Evolutionary conservation across 352 stramenopile species (phyloP), one percentile per base, ranked within the genome.

Genomic region (Globisporangium okanoganense): DNA sequence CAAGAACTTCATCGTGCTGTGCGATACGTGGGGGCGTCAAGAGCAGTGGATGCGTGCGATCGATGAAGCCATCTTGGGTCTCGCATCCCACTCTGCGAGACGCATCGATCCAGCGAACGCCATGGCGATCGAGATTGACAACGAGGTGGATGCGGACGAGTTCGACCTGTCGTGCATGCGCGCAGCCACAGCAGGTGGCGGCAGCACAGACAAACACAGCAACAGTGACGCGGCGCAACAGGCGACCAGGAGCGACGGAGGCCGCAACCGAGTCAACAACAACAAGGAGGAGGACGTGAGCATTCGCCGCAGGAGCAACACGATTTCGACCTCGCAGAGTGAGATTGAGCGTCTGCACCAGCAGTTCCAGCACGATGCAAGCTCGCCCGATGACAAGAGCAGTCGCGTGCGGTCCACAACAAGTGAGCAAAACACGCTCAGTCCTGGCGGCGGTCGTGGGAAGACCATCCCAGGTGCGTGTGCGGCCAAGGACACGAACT

Each of bases 11-110:
- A 90, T 95, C 50, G 83, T 95, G 44, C 63, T 95, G 6, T 87
- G 72, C 9, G 86, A 95, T 41, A 95, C 86, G 47, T 95, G 86
- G 86, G 86, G 84, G 2, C 67, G 86, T 7, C 86, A 95, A 61
- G 86, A 95, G 62, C 86, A 95, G 61, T 95, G 86, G 86, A 88
- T 94, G 71, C 86, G 90, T 33, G 83, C 82, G 20, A 78, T 95
- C 16, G 82, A 95, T 56, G 84, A 90, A 60, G 76, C 86, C 18
- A 91, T 95, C 7, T 60, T 85, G 9, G 84, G 76, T 0, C 58
- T 92, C 9, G 76, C 78, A 1, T 82, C 73, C 1, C 81, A 92
- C 36, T 74, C 78, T 29, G 73, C 78, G 10, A 69, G 73, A 47
- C 71, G 79, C 36, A 92, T 91, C 51, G 72, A 83, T 40, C 77